Evolutionary conservation across 192 early-diverging fungal species (phyloP).

Genomic region (Coemansia sp.): DNA sequence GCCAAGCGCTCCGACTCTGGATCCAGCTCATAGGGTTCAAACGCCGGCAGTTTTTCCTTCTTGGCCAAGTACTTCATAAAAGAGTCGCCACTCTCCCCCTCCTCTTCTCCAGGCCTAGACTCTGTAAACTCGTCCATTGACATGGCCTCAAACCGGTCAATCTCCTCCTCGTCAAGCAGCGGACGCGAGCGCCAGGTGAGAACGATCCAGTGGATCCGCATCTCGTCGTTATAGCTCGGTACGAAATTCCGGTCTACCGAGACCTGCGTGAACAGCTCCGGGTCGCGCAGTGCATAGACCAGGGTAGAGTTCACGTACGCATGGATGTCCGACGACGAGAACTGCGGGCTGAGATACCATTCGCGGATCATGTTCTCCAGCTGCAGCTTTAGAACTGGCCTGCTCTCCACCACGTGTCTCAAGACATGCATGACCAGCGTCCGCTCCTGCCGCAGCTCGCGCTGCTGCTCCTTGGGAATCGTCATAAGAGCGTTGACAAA

Average conservation of each 20-base stretch:
- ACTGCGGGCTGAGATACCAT: constrained; percentile 72
- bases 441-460: constrained; percentile 73
- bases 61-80: constrained; percentile 29
- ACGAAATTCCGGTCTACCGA: constrained; percentile 62
- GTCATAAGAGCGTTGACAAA: constrained; percentile 61
- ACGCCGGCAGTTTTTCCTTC: constrained; percentile 31
- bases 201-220: constrained; percentile 60
- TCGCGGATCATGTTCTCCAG: constrained; percentile 75
- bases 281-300: constrained; percentile 59
- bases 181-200: constrained; percentile 49
- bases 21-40: constrained; percentile 39
- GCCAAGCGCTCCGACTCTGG: constrained; percentile 42
- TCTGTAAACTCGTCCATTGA: constrained; percentile 9
- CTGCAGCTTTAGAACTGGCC: constrained; percentile 55
- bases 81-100: constrained; percentile 7
- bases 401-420: constrained; percentile 81
- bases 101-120: neutral
- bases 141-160: constrained; percentile 30
- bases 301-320: constrained; percentile 65
- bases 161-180: constrained; percentile 43
- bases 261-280: constrained; percentile 64
- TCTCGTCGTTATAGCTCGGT: constrained; percentile 61
- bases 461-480: constrained; percentile 55
- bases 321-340: constrained; percentile 63
- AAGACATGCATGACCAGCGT: constrained; percentile 82